Evolutionary conservation across 495 filamentous ascomycete genomes (phyloP), one percentile per base, ranked within the genome.

Genomic region (Penicillium canescens): DNA sequence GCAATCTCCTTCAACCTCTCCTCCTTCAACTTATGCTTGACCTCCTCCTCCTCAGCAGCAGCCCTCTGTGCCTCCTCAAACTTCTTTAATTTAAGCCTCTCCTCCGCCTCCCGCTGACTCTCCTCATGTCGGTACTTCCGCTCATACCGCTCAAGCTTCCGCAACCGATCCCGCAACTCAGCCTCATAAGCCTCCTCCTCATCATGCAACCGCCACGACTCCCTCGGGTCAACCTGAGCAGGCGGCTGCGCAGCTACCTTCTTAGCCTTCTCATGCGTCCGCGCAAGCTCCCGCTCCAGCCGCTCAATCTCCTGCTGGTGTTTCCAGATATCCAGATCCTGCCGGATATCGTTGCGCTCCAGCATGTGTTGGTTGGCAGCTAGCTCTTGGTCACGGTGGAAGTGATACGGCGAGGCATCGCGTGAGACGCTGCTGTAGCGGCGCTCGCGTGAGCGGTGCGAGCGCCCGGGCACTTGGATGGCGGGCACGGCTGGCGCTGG

Each of bases 291-390:
- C 33, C 72, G 64, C 61, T 74, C 63, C 53, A 79, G 36, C 4
- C 66, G 56, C 47, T 78, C 72, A 28, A 78, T 73, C 58, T 81
- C 78, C 55, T 68, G 68, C 57, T 75, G 70, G 45, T 72, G 68
- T 28, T 66, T 68, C 20, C 61, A 55, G 44, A 78, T 61, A 55
- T 78, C 72, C 18, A 75, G 14, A 48, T 76, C 72, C 50, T 76
- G 74, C 0, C 68, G 66, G 11, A 61, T 42, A 52, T 78, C 69
- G 38, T 67, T 70, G 40, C 54, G 59, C 57, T 74, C 63, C 28
- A 76, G 63, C 16, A 73, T 9, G 0, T 69, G 70, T 59, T 75
- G 73, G 18, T 66, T 61, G 44, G 75, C 61, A 2, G 68, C 48
- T 1, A 77, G 57, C 20, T 77, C 73, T 47, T 60, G 65, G 48